phyloP scores from a whole-genome alignment of 2,329 filamentous ascomycete genomes.

The Ramichloridium luteum region DNA sequence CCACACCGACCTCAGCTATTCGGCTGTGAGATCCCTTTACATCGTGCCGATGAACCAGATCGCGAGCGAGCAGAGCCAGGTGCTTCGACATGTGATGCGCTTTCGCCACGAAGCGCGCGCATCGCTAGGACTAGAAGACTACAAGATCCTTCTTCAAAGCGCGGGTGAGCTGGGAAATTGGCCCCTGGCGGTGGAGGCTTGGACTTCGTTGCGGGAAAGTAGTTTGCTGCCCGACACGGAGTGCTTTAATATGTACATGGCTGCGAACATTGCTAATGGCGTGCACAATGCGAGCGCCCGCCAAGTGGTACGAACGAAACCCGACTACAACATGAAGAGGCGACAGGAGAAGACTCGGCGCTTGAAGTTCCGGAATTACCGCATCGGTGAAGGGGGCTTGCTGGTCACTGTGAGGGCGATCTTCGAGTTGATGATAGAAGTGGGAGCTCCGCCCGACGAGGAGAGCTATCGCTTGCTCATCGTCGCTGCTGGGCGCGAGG shows the following conservation, averaged over 20 bases:
- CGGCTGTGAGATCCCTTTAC: slow-evolving; percentile 32
- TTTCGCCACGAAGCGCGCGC: slow-evolving; percentile 28
- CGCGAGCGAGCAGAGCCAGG: slow-evolving; percentile 29
- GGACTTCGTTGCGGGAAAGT: slow-evolving; percentile 32
- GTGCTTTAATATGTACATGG: slow-evolving; percentile 46
- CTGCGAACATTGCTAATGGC: slow-evolving; percentile 34
- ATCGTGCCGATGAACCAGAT: slow-evolving; percentile 27
- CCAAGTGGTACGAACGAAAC: slow-evolving; percentile 29
- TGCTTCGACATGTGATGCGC: slow-evolving; percentile 28
- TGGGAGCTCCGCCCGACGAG: slow-evolving; percentile 36
- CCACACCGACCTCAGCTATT: slow-evolving; percentile 39
- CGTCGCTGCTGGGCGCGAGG: slow-evolving; percentile 41
- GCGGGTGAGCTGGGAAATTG: slow-evolving; percentile 37
- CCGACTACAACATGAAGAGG: slow-evolving; percentile 15
- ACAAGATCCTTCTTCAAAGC: slow-evolving; percentile 41
- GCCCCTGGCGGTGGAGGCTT: slow-evolving; percentile 33
- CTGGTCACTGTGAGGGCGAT: slow-evolving; percentile 22
- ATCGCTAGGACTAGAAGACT: slow-evolving; percentile 35
- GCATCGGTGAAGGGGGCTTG: slow-evolving; percentile 17
- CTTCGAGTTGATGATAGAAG: slow-evolving; percentile 37
- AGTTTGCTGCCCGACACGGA: slow-evolving; percentile 32
- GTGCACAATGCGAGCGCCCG: slow-evolving; percentile 25
- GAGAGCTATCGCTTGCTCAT: slow-evolving; percentile 43
- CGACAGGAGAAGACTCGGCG: slow-evolving; percentile 6
- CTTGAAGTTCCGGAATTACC: slow-evolving; percentile 14